phyloP scores from a whole-genome alignment of 2,329 filamentous ascomycete genomes.

The Monosporascus cannonballus region DNA sequence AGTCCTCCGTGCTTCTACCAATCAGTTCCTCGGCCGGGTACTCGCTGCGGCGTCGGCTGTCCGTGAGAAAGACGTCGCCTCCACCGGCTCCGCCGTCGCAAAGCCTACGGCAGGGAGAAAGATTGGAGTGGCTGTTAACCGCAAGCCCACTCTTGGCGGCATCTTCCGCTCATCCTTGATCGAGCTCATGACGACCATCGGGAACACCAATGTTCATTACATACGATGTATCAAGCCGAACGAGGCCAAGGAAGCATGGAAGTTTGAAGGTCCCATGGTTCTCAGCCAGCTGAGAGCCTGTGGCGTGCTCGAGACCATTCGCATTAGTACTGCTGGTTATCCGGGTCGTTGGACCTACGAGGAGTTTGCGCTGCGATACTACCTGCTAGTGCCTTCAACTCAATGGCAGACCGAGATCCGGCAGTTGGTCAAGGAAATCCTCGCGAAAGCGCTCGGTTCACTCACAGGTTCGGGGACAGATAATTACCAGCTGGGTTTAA shows the following conservation, averaged over 20 bases:
- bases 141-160: constrained; percentile 93
- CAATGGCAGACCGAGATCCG: constrained; percentile 93
- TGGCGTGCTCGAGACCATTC: constrained; percentile 96
- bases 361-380: constrained; percentile 94
- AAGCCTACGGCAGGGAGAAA: constrained; percentile 77
- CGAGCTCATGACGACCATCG: constrained; percentile 96
- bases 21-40: constrained; percentile 78
- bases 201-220: constrained; percentile 96
- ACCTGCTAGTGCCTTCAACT: constrained; percentile 88
- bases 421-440: constrained; percentile 87
- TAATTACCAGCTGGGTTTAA: constrained; percentile 95
- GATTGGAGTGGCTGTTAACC: constrained; percentile 85
- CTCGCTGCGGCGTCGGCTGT: constrained; percentile 80
- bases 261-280: constrained; percentile 98
- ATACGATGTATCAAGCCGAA: constrained; percentile 99
- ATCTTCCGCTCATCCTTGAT: constrained; percentile 99
- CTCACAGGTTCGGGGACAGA: constrained; percentile 69
- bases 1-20: constrained; percentile 76
- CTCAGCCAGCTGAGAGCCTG: constrained; percentile 94
- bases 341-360: constrained; percentile 98
- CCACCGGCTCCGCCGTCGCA: constrained; percentile 62
- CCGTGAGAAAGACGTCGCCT: constrained; percentile 77
- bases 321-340: constrained; percentile 95
- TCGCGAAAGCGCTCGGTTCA: constrained; percentile 80
- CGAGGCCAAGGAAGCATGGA: constrained; percentile 93